Percentiles rank a stretch among this genome's conserved stretches.
phyloP scores from a whole-genome alignment of 768 basidiomycete species.

The Panellus pusillus region DNA sequence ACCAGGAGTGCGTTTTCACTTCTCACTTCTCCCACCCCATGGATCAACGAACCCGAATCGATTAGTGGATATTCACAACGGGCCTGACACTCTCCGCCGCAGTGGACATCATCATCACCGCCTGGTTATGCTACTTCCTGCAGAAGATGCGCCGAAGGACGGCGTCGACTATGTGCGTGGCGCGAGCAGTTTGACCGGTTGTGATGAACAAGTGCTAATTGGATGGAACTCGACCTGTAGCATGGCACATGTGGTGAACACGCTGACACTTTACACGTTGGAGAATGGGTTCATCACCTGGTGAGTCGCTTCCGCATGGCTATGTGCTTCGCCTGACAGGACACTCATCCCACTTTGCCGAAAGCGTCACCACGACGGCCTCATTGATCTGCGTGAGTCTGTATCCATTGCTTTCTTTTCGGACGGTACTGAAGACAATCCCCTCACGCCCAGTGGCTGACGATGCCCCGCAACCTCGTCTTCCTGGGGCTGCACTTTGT shows the following conservation, averaged over 20 bases:
- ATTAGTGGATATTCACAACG: conserved; percentile 39
- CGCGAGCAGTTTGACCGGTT: too few species aligned
- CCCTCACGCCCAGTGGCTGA: conserved; percentile 1
- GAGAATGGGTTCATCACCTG: conserved; percentile 8
- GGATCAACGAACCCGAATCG: background rate
- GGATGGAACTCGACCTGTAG: background rate
- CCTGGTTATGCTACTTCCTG: conserved; percentile 32
- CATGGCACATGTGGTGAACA: conserved; percentile 3
- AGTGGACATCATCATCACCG: conserved; percentile 35
- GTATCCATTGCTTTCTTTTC: background rate
- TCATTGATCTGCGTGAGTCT: conserved; percentile 8
- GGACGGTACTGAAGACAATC: background rate
- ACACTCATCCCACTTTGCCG: background rate
- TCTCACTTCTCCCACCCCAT: background rate
- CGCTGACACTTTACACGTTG: conserved; percentile 2
- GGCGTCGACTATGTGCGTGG: conserved; percentile 12
- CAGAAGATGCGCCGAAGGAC: conserved; percentile 23
- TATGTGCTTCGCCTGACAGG: background rate
- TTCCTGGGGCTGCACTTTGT: conserved; percentile 11
- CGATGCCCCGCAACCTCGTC: conserved; percentile 11
- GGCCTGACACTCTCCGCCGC: conserved; percentile 38
- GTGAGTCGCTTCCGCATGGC: background rate
- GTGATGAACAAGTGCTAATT: too few species aligned
- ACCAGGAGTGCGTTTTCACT: background rate
- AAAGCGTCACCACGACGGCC: conserved; percentile 6